Conservation (phyloP, 352 stramenopile species). For the Pythium guiyangense region DNA sequence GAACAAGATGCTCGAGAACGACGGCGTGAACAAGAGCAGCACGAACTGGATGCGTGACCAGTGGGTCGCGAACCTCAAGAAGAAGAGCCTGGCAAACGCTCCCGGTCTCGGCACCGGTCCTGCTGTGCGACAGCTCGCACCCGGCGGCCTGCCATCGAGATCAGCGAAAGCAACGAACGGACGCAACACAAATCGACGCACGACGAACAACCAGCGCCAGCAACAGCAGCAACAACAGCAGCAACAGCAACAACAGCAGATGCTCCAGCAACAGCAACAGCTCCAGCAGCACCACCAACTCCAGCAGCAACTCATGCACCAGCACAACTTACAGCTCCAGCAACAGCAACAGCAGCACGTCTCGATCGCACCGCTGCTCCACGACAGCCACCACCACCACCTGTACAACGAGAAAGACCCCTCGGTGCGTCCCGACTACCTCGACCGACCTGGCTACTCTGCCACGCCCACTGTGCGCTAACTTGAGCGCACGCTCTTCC, state of each 20-base stretch:
- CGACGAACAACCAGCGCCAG: slow-evolving; percentile 24
- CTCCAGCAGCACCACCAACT: neutral
- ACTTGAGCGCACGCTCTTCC: neutral
- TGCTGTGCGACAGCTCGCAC: slow-evolving; percentile 4
- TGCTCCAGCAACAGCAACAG: slow-evolving; percentile 1
- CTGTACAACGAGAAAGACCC: slow-evolving; percentile 19
- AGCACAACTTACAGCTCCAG: neutral
- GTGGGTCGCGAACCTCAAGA: slow-evolving; percentile 84
- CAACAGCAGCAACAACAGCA: slow-evolving; percentile 14
- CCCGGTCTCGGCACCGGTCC: slow-evolving; percentile 7
- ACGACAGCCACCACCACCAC: slow-evolving; percentile 3
- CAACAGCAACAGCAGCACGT: neutral
- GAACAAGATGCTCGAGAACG: slow-evolving; percentile 32
- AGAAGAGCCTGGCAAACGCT: slow-evolving; percentile 47
- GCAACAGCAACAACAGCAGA: neutral
- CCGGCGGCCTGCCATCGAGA: slow-evolving; percentile 10
- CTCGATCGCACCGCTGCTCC: slow-evolving; percentile 17
- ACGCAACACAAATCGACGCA: slow-evolving; percentile 18
- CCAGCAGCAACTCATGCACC: neutral
- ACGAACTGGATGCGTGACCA: slow-evolving; percentile 74
- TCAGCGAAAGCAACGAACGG: slow-evolving; percentile 18
- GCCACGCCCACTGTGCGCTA: too few relatives aligned
- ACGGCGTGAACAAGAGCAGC: slow-evolving; percentile 24
- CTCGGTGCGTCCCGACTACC: neutral
- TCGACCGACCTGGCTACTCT: too few relatives aligned